Base-by-base conservation (phyloP, 768 basidiomycete genomes). In the Phallus indusiatus region DNA sequence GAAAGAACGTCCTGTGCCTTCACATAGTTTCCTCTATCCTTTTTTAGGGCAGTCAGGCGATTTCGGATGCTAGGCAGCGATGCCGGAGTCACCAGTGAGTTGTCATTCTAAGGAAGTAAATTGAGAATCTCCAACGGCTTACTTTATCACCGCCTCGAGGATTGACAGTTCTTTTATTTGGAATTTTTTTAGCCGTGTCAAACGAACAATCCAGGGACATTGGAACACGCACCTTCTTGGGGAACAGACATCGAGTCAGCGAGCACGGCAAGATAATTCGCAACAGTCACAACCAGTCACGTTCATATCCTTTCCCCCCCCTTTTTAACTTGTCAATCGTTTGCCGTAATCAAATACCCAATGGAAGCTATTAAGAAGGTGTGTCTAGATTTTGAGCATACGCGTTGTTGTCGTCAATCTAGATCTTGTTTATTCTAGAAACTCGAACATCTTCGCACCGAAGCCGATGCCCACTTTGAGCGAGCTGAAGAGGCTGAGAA, bases 141-240 rank as follows among this genome's bases (percentile, higher is more conserved):
- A 93, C 93, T 90, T 88, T 73, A 96, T 93, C 64, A 98, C 83
- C 33, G 88, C 81, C 78, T 98, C 95, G 67, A 98, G 85, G 71
- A 98, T 91, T 60, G 90, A 86, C 63, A 94, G 78, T 76, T 98
- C 95, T 86, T 3, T 28, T 28, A 28, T 3, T 28, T 28, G 28
- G 28, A 7, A 7, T 28, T 28, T 28, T 28, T 28, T 28, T 28
- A 2, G 7, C 28, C 28, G 75, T 68, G 68, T 59, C 66, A 70
- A 67, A 69, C 67, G 53, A 48, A 62, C 58, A 59, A 54, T 58
- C 28, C 28, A 28, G 59, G n/a, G 59, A 56, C 58, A 61, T 57
- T 21, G 42, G 63, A 61, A 67, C 54, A 66, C 74, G 63, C 64
- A 86, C 89, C 89, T 80, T 90, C 87, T 66, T 90, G 89, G 57